phyloP scores from a whole-genome alignment of 306 rosid genomes.

The Cyamopsis tetragonoloba region DNA sequence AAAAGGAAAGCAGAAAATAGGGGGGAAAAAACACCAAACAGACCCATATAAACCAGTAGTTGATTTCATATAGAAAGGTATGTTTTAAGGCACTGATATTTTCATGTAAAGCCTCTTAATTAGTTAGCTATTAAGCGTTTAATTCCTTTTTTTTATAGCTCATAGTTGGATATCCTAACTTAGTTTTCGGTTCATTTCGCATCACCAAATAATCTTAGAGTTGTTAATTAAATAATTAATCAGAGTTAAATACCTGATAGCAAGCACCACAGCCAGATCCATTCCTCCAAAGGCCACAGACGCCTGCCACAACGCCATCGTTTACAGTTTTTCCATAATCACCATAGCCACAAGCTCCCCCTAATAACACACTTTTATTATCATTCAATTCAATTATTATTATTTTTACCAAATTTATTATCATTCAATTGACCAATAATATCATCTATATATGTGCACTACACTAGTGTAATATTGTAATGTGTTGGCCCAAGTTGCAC shows the following conservation, averaged over 20 bases:
- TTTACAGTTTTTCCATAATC: constrained; percentile 72
- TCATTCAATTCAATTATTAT: too few relatives aligned
- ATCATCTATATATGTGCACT: neutral
- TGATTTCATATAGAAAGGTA: neutral
- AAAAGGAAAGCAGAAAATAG: neutral
- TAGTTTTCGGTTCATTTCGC: too few relatives aligned
- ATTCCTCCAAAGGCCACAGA: constrained; percentile 60
- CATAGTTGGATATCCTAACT: too few relatives aligned
- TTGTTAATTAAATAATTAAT: neutral
- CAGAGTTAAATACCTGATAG: constrained; percentile 54
- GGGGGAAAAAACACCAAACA: too few relatives aligned
- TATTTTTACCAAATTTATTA: too few relatives aligned
- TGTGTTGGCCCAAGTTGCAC: too few relatives aligned
- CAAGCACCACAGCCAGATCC: constrained; percentile 98
- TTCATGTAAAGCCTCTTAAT: neutral
- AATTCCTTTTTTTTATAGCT: too few relatives aligned
- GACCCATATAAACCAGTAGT: too few relatives aligned
- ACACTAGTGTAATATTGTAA: neutral
- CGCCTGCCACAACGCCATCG: constrained; percentile 78
- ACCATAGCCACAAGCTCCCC: constrained; percentile 90
- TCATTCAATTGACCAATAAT: neutral
- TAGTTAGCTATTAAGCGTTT: too few relatives aligned
- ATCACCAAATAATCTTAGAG: too few relatives aligned
- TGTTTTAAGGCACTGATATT: neutral
- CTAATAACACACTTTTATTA: too few relatives aligned